Conservation (phyloP, 2,329 filamentous ascomycete genomes). For the Neonectria faginata region DNA sequence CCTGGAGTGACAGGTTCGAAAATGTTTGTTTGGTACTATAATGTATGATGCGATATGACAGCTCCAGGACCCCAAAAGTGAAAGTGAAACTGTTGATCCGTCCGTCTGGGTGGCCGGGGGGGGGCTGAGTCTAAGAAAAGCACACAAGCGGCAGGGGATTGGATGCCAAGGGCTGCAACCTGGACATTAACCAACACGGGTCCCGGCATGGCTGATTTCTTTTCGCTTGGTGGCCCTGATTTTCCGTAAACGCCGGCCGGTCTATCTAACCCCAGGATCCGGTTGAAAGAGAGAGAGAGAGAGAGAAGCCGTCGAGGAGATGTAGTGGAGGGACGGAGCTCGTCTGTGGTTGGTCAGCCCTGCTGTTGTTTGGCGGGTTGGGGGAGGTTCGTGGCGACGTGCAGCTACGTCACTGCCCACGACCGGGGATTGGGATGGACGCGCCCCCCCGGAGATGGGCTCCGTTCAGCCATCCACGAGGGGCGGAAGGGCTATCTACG, state of each 20-base stretch:
- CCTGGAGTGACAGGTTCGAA: neutral
- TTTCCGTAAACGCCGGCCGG: neutral
- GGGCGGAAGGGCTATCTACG: too few species aligned
- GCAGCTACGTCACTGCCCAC: slow-evolving; percentile 30
- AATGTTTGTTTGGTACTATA: neutral
- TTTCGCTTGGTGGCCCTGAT: neutral
- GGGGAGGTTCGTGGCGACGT: slow-evolving; percentile 7
- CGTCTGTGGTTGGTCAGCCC: slow-evolving; percentile 27
- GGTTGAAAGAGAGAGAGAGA: neutral
- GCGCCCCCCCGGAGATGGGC: neutral
- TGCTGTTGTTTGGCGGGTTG: too few species aligned
- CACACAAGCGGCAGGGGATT: neutral
- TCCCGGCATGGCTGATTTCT: neutral
- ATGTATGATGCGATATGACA: slow-evolving; percentile 28
- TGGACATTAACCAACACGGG: slow-evolving; percentile 3
- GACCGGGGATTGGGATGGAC: neutral
- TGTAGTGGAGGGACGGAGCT: neutral
- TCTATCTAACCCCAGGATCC: neutral
- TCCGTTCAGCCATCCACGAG: neutral
- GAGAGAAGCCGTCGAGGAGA: too few species aligned
- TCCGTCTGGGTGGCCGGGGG: slow-evolving; percentile 5
- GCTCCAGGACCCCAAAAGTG: slow-evolving; percentile 14
- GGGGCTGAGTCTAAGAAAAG: slow-evolving; percentile 19
- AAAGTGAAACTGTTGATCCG: slow-evolving; percentile 41
- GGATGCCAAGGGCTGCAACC: neutral